Base-by-base conservation (phyloP, 78 protist species). In the Dictyostelium brefeldianum region DNA sequence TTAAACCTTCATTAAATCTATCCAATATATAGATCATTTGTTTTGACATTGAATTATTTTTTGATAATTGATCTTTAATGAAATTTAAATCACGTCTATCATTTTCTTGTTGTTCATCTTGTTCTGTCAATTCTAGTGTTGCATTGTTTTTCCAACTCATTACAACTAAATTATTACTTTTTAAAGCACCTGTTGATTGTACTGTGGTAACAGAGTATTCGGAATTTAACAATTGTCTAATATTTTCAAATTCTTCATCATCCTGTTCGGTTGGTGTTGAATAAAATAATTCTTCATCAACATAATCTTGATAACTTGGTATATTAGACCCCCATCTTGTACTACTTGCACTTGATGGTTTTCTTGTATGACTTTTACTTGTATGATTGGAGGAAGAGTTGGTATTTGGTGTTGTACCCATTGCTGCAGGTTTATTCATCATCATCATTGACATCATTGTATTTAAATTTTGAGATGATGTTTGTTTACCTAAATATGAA, bases 211-310 rank as follows among this genome's bases (percentile, higher is more conserved):
- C 59, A 15, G 93, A 87, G 46, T 87, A 87, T 70, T 87, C 93
- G 15, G 85, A 77, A n/a, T 87, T 87, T 10, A 87, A 20, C 5
- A 87, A 43, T n/a, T 59, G 51, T 29, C 84, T 29, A 64, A 87
- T 87, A 27, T 87, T 77, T 20, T 87, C 93, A 62, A 87, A 87
- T 25, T 87, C 93, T 36, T 87, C 84, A 51, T 87, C 93, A 20
- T 87, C 93, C 0, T 78, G 71, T 48, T 77, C 85, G 14, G 83
- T 87, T n/a, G 93, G 93, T 48, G 93, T 77, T 5, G 83, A 50
- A 64, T 87, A 87, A 57, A 87, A 77, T 29, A 87, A 17, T 31
- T 87, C 80, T 6, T 87, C 93, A 77, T 87, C 93, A 0, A 87
- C 93, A 64, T 87, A 87, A 18, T 87, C 93, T 77, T 87, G 93